These are phyloP conservation scores for Didymella arachidicola DNA, from an alignment of 2,329 filamentous ascomycete genomes.

Conservation along the genomic window DNA sequence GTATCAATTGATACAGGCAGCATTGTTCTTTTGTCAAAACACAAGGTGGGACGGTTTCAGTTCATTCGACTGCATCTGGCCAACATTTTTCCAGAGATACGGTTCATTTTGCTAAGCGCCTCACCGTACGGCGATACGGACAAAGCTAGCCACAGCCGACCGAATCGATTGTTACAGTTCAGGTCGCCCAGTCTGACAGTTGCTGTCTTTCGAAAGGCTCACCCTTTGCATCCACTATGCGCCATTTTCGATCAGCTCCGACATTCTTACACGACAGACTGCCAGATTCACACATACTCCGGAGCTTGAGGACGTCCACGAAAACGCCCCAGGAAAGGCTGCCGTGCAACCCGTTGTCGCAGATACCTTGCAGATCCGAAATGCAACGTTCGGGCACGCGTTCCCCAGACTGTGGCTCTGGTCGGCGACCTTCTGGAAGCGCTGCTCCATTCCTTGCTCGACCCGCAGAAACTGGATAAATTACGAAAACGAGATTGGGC, in stretches of 20 bases:
- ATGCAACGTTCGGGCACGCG: conserved; percentile 22
- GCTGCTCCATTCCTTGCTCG: conserved; percentile 13
- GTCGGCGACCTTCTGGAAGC: conserved; percentile 35
- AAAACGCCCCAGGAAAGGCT: conserved; percentile 15
- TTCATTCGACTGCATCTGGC: conserved; percentile 10
- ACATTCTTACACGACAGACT: conserved; percentile 7
- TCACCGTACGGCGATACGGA: conserved; percentile 12
- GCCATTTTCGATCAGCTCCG: conserved; percentile 1
- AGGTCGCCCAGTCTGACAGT: neutral
- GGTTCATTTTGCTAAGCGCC: conserved; percentile 11
- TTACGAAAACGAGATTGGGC: neutral
- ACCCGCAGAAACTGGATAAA: conserved; percentile 11
- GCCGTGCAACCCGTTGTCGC: conserved; percentile 20
- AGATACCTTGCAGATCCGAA: conserved; percentile 15
- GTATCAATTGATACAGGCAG: neutral
- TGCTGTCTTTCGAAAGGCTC: conserved; percentile 2
- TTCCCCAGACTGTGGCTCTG: conserved; percentile 33
- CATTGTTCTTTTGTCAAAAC: neutral
- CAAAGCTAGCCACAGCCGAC: conserved; percentile 13
- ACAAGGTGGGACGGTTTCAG: conserved; percentile 2
- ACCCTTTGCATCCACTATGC: conserved; percentile 1
- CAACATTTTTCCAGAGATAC: conserved; percentile 3
- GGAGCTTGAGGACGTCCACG: conserved; percentile 1
- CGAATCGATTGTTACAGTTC: conserved; percentile 6
- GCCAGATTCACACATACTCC: conserved; percentile 1